Conservation (phyloP, 2,329 filamentous ascomycete genomes). For the Xylaria multiplex region DNA sequence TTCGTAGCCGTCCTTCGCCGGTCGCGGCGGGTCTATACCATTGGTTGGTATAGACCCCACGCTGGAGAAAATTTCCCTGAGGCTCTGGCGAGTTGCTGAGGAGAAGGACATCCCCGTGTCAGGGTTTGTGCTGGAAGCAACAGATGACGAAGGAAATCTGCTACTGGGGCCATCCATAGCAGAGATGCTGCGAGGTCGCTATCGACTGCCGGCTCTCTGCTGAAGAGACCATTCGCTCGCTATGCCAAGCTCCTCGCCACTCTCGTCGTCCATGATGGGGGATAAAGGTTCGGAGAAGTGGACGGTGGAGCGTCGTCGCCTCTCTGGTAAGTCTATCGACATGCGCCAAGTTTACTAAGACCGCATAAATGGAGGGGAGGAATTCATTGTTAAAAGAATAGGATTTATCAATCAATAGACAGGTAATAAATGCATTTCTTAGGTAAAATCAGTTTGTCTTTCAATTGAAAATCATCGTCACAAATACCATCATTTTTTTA, state of each 20-base stretch:
- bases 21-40: constrained; percentile 63
- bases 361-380: constrained; percentile 27
- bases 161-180: constrained; percentile 46
- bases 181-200: constrained; percentile 44
- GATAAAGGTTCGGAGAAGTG: constrained; percentile 22
- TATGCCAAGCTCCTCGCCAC: constrained; percentile 37
- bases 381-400: constrained; percentile 19
- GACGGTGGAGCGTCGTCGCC: constrained; percentile 22
- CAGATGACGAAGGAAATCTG: constrained; percentile 40
- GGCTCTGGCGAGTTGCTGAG: constrained; percentile 28
- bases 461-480: background rate
- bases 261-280: constrained; percentile 29
- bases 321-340: constrained; percentile 17
- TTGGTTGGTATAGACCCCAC: constrained; percentile 32
- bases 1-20: constrained; percentile 64
- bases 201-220: constrained; percentile 39
- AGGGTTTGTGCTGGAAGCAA: constrained; percentile 27
- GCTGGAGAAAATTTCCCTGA: constrained; percentile 35
- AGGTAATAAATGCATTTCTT: constrained; percentile 26
- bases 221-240: constrained; percentile 36
- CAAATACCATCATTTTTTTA: background rate
- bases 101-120: constrained; percentile 11
- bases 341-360: constrained; percentile 22
- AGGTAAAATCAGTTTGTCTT: constrained; percentile 20
- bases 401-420: constrained; percentile 13